A percentile compares a stretch with the other conserved stretches of the same genome.
phyloP scores from a whole-genome alignment of 306 rosid species.

The Gillenia trifoliata region DNA sequence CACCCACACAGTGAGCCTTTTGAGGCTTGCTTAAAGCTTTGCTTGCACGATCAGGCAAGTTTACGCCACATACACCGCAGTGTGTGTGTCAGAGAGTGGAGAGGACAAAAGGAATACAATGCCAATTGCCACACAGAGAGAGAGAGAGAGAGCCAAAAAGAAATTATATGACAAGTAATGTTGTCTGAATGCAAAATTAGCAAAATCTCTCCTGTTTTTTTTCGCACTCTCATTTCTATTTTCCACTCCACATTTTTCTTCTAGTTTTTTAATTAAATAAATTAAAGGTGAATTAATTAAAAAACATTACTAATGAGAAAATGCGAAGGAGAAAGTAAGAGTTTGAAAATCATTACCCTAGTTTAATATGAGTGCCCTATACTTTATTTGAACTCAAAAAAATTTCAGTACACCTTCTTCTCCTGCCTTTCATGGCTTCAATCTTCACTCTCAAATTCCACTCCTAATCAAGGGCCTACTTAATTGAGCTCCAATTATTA shows the following conservation, averaged over 20 bases:
- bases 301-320: no score
- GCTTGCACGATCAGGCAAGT: conserved; percentile 76
- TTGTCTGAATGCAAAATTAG: background rate
- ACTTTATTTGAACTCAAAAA: background rate
- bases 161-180: conserved; percentile 11
- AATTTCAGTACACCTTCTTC: background rate
- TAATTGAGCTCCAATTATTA: background rate
- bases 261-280: no score
- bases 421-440: background rate
- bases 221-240: background rate
- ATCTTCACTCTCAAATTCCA: background rate
- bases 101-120: conserved; percentile 36
- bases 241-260: background rate
- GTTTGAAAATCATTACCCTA: background rate
- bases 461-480: background rate
- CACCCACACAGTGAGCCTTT: no score
- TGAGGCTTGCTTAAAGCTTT: conserved; percentile 46
- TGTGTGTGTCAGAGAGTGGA: conserved; percentile 14
- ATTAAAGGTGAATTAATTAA: no score
- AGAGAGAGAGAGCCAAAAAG: conserved; percentile 5
- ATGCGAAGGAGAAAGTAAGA: no score
- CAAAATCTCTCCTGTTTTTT: background rate
- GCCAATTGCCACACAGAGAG: conserved; percentile 31
- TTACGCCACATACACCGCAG: conserved; percentile 34
- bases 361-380: background rate